Conservation (phyloP, 2,329 filamentous ascomycete species). For the Neonectria hederae region DNA sequence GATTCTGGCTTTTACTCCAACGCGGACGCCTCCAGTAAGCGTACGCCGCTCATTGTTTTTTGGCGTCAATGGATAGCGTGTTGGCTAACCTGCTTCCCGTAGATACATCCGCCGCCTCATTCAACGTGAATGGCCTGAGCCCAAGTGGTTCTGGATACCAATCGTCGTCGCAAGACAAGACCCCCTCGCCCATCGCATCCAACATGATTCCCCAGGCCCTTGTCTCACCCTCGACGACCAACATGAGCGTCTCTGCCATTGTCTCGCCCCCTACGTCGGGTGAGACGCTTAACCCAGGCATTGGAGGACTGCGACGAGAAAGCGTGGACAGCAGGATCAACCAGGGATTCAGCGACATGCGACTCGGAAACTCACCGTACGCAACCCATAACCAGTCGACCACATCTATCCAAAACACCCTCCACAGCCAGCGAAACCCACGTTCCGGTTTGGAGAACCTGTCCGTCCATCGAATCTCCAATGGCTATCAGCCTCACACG, state of each 20-base stretch:
- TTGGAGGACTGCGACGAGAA: constrained; percentile 67
- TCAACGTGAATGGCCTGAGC: constrained; percentile 50
- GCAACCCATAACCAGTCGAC: constrained; percentile 81
- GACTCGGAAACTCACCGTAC: constrained; percentile 74
- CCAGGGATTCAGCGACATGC: constrained; percentile 74
- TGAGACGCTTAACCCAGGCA: constrained; percentile 54
- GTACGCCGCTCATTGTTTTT: constrained; percentile 43
- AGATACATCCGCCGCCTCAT: constrained; percentile 54
- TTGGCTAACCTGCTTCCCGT: constrained; percentile 30
- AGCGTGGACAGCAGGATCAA: constrained; percentile 85
- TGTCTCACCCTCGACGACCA: constrained; percentile 64
- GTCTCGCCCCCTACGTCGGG: constrained; percentile 67
- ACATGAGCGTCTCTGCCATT: constrained; percentile 74
- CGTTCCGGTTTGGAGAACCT: constrained; percentile 62
- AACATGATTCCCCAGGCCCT: constrained; percentile 62
- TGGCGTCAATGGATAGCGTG: constrained; percentile 21
- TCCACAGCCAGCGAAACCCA: constrained; percentile 73
- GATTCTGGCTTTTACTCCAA: constrained; percentile 58
- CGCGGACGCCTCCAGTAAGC: constrained; percentile 54
- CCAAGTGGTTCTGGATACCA: constrained; percentile 60
- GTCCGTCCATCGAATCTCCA: constrained; percentile 69
- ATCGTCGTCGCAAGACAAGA: constrained; percentile 65
- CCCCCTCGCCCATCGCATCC: constrained; percentile 66
- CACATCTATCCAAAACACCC: constrained; percentile 75
- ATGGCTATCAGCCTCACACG: constrained; percentile 69